These are phyloP conservation scores for Russula brevipes DNA, from an alignment of 768 basidiomycete species.

Conservation along the genomic window DNA sequence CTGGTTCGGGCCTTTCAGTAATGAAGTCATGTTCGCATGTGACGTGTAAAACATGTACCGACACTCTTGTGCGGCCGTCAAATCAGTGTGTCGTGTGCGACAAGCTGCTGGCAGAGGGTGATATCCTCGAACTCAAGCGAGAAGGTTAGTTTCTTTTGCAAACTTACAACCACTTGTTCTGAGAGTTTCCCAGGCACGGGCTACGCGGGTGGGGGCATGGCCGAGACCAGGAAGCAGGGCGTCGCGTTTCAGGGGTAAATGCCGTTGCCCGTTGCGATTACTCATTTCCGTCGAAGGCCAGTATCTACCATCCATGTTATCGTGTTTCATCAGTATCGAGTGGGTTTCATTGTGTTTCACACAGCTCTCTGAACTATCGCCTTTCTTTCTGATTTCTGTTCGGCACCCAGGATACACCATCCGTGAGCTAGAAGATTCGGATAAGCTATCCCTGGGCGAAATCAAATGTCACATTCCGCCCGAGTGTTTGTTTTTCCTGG, in stretches of 20 bases:
- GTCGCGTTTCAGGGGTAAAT: slow-evolving; percentile 78
- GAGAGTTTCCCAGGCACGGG: slow-evolving; percentile 61
- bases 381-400: background rate
- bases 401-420: too few relatives aligned
- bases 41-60: slow-evolving; percentile 84
- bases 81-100: slow-evolving; percentile 90
- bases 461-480: too few relatives aligned
- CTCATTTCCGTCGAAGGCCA: background rate
- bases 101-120: slow-evolving; percentile 53
- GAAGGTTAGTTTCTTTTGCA: slow-evolving; percentile 58
- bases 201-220: slow-evolving; percentile 89
- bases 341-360: too few relatives aligned
- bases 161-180: background rate
- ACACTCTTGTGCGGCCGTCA: slow-evolving; percentile 72
- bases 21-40: slow-evolving; percentile 89
- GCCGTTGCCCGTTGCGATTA: background rate
- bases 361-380: background rate
- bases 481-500: too few relatives aligned
- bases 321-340: background rate
- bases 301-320: background rate
- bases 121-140: slow-evolving; percentile 77
- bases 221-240: slow-evolving; percentile 77
- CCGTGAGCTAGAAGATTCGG: too few relatives aligned
- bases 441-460: too few relatives aligned
- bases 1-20: slow-evolving; percentile 39